phyloP scores from a whole-genome alignment of 192 early-diverging fungal genomes.

The Helicostylum pulchrum region DNA sequence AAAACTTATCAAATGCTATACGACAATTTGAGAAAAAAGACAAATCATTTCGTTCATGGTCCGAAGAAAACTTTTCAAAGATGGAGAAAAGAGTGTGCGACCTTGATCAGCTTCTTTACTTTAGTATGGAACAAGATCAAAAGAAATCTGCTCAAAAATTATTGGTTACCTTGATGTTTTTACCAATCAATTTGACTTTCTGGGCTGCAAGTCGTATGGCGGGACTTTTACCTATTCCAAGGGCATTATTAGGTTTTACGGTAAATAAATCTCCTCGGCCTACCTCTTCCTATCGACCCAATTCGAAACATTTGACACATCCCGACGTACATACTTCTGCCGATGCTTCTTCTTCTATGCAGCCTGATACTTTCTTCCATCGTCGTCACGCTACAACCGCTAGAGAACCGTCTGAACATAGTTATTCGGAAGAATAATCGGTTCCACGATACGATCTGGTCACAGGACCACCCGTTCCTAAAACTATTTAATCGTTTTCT shows the following conservation, averaged over 20 bases:
- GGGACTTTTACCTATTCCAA: slow-evolving; percentile 29
- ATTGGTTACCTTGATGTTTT: slow-evolving; percentile 41
- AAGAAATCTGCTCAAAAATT: slow-evolving; percentile 33
- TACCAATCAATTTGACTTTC: slow-evolving; percentile 52
- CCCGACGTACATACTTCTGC: slow-evolving; percentile 3
- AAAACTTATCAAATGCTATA: slow-evolving; percentile 50
- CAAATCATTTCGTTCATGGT: slow-evolving; percentile 43
- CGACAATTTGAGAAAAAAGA: slow-evolving; percentile 57
- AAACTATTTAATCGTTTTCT: background rate
- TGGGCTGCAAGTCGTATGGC: slow-evolving; percentile 24
- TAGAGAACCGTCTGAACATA: too few species aligned
- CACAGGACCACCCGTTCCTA: background rate
- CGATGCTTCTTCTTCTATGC: background rate
- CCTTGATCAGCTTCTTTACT: slow-evolving; percentile 48
- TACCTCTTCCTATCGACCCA: background rate
- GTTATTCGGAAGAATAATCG: background rate
- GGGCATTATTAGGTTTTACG: slow-evolving; percentile 8
- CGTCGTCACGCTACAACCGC: too few species aligned
- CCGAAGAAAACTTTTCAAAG: slow-evolving; percentile 50
- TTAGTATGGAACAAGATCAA: slow-evolving; percentile 52
- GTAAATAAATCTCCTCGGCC: background rate
- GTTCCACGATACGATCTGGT: background rate
- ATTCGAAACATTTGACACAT: slow-evolving; percentile 10
- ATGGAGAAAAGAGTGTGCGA: slow-evolving; percentile 57
- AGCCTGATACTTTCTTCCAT: background rate